Conservation (phyloP, 1,284 basidiomycete genomes). For the Pholiota adiposa region DNA sequence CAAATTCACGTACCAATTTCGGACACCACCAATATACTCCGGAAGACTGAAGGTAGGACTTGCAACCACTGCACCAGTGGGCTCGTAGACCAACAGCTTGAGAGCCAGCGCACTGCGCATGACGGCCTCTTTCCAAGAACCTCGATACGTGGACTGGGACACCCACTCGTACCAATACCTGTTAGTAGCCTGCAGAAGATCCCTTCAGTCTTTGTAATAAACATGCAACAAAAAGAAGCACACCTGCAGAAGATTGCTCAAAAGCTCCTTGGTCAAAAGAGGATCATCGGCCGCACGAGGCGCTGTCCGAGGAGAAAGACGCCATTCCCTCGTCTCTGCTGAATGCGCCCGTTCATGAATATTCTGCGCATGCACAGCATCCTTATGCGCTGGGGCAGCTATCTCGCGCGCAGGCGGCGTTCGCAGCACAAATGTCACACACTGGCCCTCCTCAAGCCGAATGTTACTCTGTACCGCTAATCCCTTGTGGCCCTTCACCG, state of each 20-base stretch:
- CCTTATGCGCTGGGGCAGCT: background rate
- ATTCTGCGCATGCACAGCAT: background rate
- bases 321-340: slow-evolving; percentile 8
- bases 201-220: no score
- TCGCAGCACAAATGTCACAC: slow-evolving; percentile 83
- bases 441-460: slow-evolving; percentile 79
- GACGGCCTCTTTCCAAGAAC: slow-evolving; percentile 93
- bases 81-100: slow-evolving; percentile 85
- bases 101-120: slow-evolving; percentile 87
- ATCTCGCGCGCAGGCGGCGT: slow-evolving; percentile 48
- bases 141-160: slow-evolving; percentile 78
- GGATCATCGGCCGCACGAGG: slow-evolving; percentile 44
- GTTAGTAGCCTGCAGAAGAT: slow-evolving; percentile 61
- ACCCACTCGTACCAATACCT: slow-evolving; percentile 91
- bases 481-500: slow-evolving; percentile 69
- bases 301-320: background rate
- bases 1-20: slow-evolving; percentile 68
- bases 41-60: slow-evolving; percentile 94
- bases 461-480: slow-evolving; percentile 56
- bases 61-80: slow-evolving; percentile 88
- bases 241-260: slow-evolving; percentile 59
- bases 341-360: slow-evolving; percentile 6
- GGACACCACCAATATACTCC: slow-evolving; percentile 85
- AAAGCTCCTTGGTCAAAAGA: slow-evolving; percentile 64
- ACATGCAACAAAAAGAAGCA: slow-evolving; percentile 11